phyloP scores from a whole-genome alignment of 345 rosid species.

The Litchi chinensis region DNA sequence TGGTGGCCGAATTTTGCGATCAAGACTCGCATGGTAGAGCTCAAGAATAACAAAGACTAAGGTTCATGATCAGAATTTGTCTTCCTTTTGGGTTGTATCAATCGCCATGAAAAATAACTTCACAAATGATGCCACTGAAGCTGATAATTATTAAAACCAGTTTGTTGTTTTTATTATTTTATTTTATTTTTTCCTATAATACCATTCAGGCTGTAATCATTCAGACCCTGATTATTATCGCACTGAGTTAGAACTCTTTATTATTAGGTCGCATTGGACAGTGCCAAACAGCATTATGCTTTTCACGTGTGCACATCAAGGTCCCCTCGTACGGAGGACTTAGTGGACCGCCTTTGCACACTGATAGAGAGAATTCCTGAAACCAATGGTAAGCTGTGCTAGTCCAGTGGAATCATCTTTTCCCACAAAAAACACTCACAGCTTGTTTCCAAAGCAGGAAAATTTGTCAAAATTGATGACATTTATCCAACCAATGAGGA shows the following conservation, averaged over 20 bases:
- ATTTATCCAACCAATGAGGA: background rate
- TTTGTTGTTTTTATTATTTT: too few species aligned
- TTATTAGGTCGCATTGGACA: too few species aligned
- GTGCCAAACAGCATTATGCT: too few species aligned
- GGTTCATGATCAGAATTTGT: background rate
- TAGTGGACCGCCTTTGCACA: background rate
- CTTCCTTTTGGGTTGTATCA: background rate
- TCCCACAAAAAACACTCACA: background rate
- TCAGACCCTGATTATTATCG: too few species aligned
- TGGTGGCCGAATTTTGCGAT: too few species aligned
- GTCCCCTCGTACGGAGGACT: background rate
- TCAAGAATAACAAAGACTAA: background rate
- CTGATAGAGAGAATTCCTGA: background rate
- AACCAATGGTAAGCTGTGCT: background rate
- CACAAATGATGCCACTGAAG: background rate
- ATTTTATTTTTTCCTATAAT: too few species aligned
- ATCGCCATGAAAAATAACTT: background rate
- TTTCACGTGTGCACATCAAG: too few species aligned
- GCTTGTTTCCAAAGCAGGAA: background rate
- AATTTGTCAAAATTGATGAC: background rate
- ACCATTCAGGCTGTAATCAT: too few species aligned
- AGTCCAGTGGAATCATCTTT: background rate
- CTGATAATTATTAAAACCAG: background rate
- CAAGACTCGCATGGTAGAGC: background rate
- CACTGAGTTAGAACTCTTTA: too few species aligned